Evolutionary conservation across 2,329 filamentous ascomycete species (phyloP), one percentile per base, ranked within the genome.

Genomic region (Fusarium vanettenii): DNA sequence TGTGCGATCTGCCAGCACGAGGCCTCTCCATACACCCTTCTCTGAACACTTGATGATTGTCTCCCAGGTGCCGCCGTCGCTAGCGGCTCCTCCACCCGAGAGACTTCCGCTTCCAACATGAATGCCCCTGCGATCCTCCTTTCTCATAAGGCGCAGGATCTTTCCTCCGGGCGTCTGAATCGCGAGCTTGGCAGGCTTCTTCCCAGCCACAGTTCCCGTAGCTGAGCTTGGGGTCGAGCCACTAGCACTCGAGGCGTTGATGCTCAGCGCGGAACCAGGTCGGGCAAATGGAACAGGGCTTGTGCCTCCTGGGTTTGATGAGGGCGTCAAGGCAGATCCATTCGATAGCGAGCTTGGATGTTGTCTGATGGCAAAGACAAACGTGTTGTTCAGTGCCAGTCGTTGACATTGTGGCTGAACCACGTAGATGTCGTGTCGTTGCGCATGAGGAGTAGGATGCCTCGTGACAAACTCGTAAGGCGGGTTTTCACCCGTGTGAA

Each of bases 361-460:
- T 80, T 99, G 97, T 55, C 97, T 94, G 70, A 99, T 93, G 63
- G 94, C 94, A 82, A 99, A 99, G 31, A 99, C 96, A 80, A 98
- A 99, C 0, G 97, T 99, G 81, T 99, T 98, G 86, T 98, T 98
- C 66, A 97, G 88, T 2, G 95, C 95, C 31, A 99, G 87, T 29
- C 92, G 91, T 74, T 93, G 90, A 82, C 97, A 99, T 83, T 99
- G 97, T 1, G 97, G 97, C 81, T 98, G 97, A 52, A 95, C 94
- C 73, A 99, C 94, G 82, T 99, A 99, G 68, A 99, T 92, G 81
- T 99, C 97, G 82, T 99, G 95, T 48, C 96, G 91, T 80, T 98
- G 95, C n/a, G 97, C 97, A 82, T 99, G 97, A 10, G 97, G 97
- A 4, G 97, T 99, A 9, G 97, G 97, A 81, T 99, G 97, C 6